Evolutionary conservation across 768 basidiomycete genomes (phyloP).

Genomic region (Leccinum broughii): DNA sequence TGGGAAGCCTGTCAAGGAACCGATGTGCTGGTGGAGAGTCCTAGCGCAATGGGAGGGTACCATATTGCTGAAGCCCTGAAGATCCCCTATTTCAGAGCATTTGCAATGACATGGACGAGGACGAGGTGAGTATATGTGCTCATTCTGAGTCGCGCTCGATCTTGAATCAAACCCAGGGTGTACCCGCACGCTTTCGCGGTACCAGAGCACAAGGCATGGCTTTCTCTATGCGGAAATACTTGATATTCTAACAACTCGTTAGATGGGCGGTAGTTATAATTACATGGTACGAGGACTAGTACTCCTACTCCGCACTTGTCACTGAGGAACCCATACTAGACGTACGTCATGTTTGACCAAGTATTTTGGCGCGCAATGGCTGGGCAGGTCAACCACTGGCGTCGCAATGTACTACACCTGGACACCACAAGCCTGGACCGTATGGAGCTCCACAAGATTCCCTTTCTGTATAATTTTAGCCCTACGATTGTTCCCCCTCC

Average conservation of each 20-base stretch:
- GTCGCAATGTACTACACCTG: conserved; percentile 72
- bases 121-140: conserved; percentile 55
- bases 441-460: conserved; percentile 97
- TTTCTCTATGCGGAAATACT: conserved; percentile 1
- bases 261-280: conserved; percentile 98
- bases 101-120: conserved; percentile 98
- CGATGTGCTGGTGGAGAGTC: conserved; percentile 92
- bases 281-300: conserved; percentile 77
- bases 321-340: conserved; percentile 41
- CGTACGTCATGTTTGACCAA: conserved; percentile 97
- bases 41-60: conserved; percentile 95
- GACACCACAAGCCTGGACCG: conserved; percentile 86
- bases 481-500: conserved; percentile 89
- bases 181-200: conserved; percentile 99
- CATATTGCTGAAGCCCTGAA: conserved; percentile 94
- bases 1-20: conserved; percentile 97
- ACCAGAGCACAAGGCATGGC: conserved; percentile 82
- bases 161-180: conserved; percentile 48
- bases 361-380: conserved; percentile 96
- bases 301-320: conserved; percentile 1
- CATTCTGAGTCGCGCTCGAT: neutral
- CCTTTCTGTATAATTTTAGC: conserved; percentile 97
- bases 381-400: conserved; percentile 94
- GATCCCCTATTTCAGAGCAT: conserved; percentile 94
- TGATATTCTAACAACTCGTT: conserved; percentile 19